Conservation (phyloP, 345 rosid species). For the Euphorbia pulcherrima region DNA sequence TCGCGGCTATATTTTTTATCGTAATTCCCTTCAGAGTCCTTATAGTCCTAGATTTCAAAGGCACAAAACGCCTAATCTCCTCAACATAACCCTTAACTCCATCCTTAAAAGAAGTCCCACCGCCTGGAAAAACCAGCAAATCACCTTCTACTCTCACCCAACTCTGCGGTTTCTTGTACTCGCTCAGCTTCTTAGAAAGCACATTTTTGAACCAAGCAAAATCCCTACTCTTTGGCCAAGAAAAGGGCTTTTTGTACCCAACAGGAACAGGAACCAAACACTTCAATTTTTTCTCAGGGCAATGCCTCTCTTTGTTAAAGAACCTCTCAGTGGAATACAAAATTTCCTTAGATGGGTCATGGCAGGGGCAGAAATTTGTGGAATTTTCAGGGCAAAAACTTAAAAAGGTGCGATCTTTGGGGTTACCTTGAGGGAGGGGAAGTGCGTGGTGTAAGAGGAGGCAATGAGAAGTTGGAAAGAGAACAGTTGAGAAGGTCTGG, state of each 20-base stretch:
- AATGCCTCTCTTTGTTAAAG: constrained; percentile 56
- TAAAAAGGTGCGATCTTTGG: constrained; percentile 20
- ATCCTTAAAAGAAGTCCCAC: constrained; percentile 62
- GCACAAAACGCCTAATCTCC: constrained; percentile 38
- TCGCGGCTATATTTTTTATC: no score
- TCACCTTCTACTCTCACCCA: constrained; percentile 55
- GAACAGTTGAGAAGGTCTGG: constrained; percentile 17
- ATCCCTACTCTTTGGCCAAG: constrained; percentile 61
- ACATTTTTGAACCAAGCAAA: constrained; percentile 56
- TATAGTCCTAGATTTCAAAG: constrained; percentile 49
- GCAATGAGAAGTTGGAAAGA: constrained; percentile 19
- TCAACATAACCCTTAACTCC: constrained; percentile 60
- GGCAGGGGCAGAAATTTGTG: constrained; percentile 62
- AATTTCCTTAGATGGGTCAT: constrained; percentile 41
- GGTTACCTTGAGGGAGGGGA: constrained; percentile 22
- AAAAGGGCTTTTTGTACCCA: constrained; percentile 48
- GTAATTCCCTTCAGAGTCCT: no score
- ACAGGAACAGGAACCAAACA: constrained; percentile 60
- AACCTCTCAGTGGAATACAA: constrained; percentile 31
- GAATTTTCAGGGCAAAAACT: constrained; percentile 45
- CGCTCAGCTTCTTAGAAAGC: constrained; percentile 45
- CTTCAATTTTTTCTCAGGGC: constrained; percentile 45
- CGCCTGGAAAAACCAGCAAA: constrained; percentile 57
- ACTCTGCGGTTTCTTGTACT: constrained; percentile 54
- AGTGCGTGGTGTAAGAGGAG: constrained; percentile 36